Base-by-base conservation (phyloP, 2,329 filamentous ascomycete species). In the Sarocladiaceae sp. region DNA sequence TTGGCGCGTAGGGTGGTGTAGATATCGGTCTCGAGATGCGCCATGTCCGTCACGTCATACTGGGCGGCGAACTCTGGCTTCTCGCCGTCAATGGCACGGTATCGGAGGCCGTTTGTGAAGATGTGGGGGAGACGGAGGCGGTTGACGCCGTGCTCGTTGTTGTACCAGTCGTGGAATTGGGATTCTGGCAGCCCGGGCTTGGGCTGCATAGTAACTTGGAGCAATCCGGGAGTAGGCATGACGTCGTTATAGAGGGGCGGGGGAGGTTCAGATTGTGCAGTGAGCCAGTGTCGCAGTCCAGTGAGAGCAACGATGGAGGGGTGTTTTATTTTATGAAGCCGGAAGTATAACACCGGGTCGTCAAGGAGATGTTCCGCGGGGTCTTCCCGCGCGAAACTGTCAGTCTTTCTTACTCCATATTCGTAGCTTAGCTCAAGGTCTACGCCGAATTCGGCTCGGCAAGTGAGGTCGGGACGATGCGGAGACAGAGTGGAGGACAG, bases 81-180 rank as follows among this genome's bases (percentile, higher is more conserved):
- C 51, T 65, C 51, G 41, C 69, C 66, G 59, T 91, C 85, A 13
- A 68, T 76, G 7, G 85, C 83, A 20, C 73, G 75, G 66, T 89
- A 95, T 33, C 88, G 83, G 54, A 93, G 82, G 47, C 88, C 88
- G 61, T 88, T 93, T 53, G 67, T 60, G 58, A 80, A 80, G 58
- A 90, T 81, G 55, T 84, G 81, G 3, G 85, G 79, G 12, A 94
- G 68, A 40, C 87, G 83, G 6, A 94, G 76, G 39, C 88, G 83
- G 13, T 82, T 78, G 15, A 88, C 88, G 44, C 88, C 88, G 66
- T 95, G 88, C 68, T 95, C 88, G 63, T 89, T 93, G 69, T 94
- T 90, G 70, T 95, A 95, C 86, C 87, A 91, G 61, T 94, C 87
- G 64, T 94, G 85, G 66, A 95, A 94, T 56, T 86, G 80, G 50